phyloP scores from a whole-genome alignment of 331 rosid species.

The Erythrophleum ivorense region DNA sequence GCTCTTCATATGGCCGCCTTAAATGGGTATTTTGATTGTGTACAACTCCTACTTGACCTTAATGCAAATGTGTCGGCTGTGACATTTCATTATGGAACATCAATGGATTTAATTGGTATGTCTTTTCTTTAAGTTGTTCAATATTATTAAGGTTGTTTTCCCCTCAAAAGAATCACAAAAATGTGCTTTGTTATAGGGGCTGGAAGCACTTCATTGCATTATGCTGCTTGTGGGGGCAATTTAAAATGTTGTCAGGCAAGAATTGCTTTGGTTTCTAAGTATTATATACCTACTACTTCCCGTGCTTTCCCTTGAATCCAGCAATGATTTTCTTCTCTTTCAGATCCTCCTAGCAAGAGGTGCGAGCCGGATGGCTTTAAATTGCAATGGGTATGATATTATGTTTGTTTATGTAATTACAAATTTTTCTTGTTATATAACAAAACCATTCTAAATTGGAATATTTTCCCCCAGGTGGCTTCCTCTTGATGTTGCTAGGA shows the following conservation, averaged over 20 bases:
- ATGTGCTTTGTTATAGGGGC: constrained; percentile 64
- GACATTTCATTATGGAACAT: constrained; percentile 93
- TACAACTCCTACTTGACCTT: constrained; percentile 89
- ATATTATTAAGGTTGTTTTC: constrained; percentile 21
- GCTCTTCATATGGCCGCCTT: constrained; percentile 95
- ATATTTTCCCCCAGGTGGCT: constrained; percentile 71
- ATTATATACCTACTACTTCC: constrained; percentile 1
- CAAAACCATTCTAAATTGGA: constrained; percentile 24
- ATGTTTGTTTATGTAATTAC: constrained; percentile 6
- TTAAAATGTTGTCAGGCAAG: constrained; percentile 98
- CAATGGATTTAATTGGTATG: constrained; percentile 94
- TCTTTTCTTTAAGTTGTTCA: constrained; percentile 27
- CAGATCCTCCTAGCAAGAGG: constrained; percentile 95
- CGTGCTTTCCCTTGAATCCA: constrained; percentile 39
- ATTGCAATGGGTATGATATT: constrained; percentile 86
- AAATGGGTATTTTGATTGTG: constrained; percentile 87
- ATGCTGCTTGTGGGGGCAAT: constrained; percentile 99
- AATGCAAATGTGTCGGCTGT: constrained; percentile 72
- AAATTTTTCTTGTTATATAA: constrained; percentile 13
- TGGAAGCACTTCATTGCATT: constrained; percentile 96
- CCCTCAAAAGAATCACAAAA: constrained; percentile 30
- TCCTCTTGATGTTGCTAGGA: constrained; percentile 94
- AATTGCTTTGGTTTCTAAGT: constrained; percentile 32
- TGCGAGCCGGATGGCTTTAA: constrained; percentile 77
- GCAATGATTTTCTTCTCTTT: constrained; percentile 36